Percentiles rank a stretch among this genome's conserved stretches.
These are phyloP conservation scores for Triticum dicoccoides DNA, from an alignment of 176 grass and related monocot genomes.

Conservation along the genomic window DNA sequence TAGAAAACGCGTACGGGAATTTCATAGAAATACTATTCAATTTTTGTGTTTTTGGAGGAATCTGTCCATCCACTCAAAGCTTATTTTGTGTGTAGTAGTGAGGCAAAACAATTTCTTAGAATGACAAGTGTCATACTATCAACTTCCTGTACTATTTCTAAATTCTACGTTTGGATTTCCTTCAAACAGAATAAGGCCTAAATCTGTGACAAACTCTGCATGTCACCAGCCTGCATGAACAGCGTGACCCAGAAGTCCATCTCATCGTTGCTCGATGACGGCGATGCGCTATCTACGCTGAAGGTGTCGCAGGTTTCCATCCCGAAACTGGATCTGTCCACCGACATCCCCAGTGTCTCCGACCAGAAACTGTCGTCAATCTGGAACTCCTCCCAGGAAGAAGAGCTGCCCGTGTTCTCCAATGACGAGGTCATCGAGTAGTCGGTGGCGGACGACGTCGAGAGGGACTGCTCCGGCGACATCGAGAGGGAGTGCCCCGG, in stretches of 20 bases:
- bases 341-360: constrained; percentile 47
- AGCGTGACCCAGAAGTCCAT: constrained; percentile 73
- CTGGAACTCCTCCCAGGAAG: constrained; percentile 15
- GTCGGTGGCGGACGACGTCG: constrained; percentile 17
- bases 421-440: constrained; percentile 20
- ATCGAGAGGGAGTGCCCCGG: constrained; percentile 19
- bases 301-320: constrained; percentile 2
- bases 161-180: too few relatives aligned
- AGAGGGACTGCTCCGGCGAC: constrained; percentile 8
- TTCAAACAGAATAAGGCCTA: neutral
- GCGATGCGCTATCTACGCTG: neutral
- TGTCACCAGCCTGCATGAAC: constrained; percentile 57
- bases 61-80: too few relatives aligned
- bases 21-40: too few relatives aligned
- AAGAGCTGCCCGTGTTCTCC: constrained; percentile 49
- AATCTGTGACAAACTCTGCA: constrained; percentile 42
- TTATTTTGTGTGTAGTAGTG: too few relatives aligned
- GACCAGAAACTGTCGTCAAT: constrained; percentile 26
- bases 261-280: constrained; percentile 38
- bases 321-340: neutral
- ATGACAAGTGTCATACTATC: too few relatives aligned
- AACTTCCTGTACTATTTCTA: too few relatives aligned
- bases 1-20: too few relatives aligned
- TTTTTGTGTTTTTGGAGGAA: too few relatives aligned
- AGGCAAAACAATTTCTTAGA: too few relatives aligned